Conservation (phyloP, 2,329 filamentous ascomycete genomes). For the Sporothrix euskadiensis region DNA sequence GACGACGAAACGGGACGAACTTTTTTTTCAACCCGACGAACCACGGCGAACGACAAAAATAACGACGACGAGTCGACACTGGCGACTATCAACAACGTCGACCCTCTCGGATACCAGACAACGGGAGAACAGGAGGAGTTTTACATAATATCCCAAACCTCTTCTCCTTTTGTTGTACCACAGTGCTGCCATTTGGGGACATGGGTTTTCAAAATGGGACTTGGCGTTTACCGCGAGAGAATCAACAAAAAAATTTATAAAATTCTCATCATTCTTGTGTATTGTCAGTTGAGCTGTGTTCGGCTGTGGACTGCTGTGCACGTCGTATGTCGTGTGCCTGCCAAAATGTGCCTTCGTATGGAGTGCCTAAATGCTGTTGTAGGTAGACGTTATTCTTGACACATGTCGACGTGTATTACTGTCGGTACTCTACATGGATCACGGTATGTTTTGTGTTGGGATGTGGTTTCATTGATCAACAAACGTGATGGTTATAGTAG, state of each 20-base stretch:
- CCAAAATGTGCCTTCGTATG: background rate
- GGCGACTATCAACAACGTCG: background rate
- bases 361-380: background rate
- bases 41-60: background rate
- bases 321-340: background rate
- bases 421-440: background rate
- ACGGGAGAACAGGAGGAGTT: background rate
- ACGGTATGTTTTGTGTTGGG: background rate
- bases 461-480: background rate
- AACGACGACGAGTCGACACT: background rate
- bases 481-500: background rate
- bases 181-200: background rate
- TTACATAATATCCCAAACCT: background rate
- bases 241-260: constrained; percentile 21
- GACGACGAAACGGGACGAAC: background rate
- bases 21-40: background rate
- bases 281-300: background rate
- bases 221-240: constrained; percentile 23
- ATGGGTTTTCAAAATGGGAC: constrained; percentile 12
- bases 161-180: background rate
- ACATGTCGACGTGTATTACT: background rate
- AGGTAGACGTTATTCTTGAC: background rate
- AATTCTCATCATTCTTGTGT: background rate
- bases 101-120: background rate
- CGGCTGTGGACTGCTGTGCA: background rate